Percentiles rank a stretch among this genome's conserved stretches.
These are phyloP conservation scores for Pezicula carpinea DNA, from an alignment of 2,329 filamentous ascomycete species.

Conservation along the genomic window DNA sequence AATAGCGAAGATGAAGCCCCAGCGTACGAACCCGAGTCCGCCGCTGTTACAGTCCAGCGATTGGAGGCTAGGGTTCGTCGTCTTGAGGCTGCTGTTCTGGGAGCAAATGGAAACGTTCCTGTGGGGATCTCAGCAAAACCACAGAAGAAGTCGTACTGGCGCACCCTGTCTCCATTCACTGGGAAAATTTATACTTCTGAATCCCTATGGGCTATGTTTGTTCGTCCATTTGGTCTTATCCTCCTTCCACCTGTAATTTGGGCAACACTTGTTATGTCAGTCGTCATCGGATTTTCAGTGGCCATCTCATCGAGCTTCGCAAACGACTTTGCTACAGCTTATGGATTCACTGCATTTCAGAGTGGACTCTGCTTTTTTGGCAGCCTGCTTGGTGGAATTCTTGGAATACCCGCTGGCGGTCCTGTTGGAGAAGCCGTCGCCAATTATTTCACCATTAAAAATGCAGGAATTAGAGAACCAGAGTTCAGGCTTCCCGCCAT, in stretches of 20 bases:
- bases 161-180: constrained; percentile 36
- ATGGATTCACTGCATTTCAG: constrained; percentile 41
- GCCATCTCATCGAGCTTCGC: constrained; percentile 49
- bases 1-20: not conserved
- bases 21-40: not conserved
- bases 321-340: constrained; percentile 33
- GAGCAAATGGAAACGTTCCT: constrained; percentile 14
- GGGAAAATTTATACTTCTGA: constrained; percentile 38
- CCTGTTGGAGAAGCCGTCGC: constrained; percentile 26
- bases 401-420: constrained; percentile 48
- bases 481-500: constrained; percentile 26
- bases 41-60: constrained; percentile 1
- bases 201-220: constrained; percentile 40
- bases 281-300: constrained; percentile 50
- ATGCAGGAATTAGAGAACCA: constrained; percentile 19
- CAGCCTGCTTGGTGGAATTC: constrained; percentile 40
- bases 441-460: constrained; percentile 20
- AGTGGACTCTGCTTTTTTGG: constrained; percentile 47
- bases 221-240: constrained; percentile 46
- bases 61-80: constrained; percentile 11
- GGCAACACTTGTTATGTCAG: constrained; percentile 49
- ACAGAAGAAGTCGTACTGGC: constrained; percentile 29
- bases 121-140: constrained; percentile 1
- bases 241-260: constrained; percentile 49
- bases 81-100: constrained; percentile 12